Evolutionary conservation across 78 protist genomes (phyloP).

Genomic region (Fonticula alba): DNA sequence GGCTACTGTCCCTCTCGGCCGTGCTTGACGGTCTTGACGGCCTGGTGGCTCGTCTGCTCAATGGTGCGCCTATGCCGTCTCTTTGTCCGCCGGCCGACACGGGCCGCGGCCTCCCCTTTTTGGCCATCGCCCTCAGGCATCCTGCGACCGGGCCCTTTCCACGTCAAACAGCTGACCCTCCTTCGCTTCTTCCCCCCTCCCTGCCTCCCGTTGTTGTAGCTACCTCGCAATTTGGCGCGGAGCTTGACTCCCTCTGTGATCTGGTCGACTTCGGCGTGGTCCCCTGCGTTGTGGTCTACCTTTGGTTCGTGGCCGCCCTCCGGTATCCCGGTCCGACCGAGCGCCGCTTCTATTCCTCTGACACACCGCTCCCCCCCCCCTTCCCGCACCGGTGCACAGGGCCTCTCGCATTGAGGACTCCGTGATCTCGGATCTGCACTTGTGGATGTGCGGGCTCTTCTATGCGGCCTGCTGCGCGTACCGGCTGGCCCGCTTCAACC

Average conservation of each 20-base stretch:
- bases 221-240: constrained; percentile 2
- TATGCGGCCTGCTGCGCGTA: constrained; percentile 7
- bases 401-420: too few relatives aligned
- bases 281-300: constrained; percentile 1
- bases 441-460: neutral
- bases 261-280: constrained; percentile 17
- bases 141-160: too few relatives aligned
- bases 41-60: constrained; percentile 8
- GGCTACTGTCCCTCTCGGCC: neutral
- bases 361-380: too few relatives aligned
- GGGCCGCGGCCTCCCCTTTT: neutral
- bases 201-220: neutral
- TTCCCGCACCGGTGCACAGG: too few relatives aligned
- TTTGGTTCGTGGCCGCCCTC: constrained; percentile 2
- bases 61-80: too few relatives aligned
- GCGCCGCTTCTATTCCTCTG: too few relatives aligned
- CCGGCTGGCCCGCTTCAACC: constrained; percentile 14
- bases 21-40: constrained; percentile 9
- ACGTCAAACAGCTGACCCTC: too few relatives aligned
- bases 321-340: too few relatives aligned
- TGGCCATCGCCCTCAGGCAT: too few relatives aligned
- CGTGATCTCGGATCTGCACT: neutral
- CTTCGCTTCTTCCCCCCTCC: too few relatives aligned
- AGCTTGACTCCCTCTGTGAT: constrained; percentile 13
- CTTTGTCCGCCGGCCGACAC: neutral